Base-by-base conservation (phyloP, 1,139 yeast genomes). In the Torulaspora pretoriensis region DNA sequence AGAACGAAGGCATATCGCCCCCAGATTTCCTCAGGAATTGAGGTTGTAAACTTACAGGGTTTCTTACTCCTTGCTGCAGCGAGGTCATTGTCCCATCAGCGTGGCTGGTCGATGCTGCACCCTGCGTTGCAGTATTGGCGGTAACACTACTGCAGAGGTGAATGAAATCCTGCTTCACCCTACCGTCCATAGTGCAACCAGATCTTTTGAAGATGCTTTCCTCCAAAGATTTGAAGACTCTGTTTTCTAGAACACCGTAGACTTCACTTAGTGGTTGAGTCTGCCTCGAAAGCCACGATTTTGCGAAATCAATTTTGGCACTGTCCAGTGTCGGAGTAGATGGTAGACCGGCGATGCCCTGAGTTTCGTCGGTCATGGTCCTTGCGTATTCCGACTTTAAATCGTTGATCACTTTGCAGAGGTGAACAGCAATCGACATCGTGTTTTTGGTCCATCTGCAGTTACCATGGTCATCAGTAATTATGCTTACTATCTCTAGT, bases 401-500 rank as follows among this genome's bases (percentile, higher is more conserved):
- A 58, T 53, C 71, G 28, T 53, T 53, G 32, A 64, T 62, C 10
- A 59, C 64, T 49, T 78, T 78, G 41, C 83, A 79, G 42, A 86
- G 67, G 60, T 87, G 95, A 48, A 88, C 73, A 5, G 92, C 78
- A 51, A 88, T 77, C 24, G 84, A 73, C 51, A 80, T 76, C 29
- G 87, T 78, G 63, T 88, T 87, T 60, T 87, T 79, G 1, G 96
- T 87, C 96, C 96, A 88, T 68, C 88, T 85, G 51, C 86, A 80
- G 61, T 84, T 86, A 2, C 96, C 96, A 59, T 81, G 83, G 48
- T 83, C 86, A 67, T 87, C 95, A 40, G 89, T 80, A 17, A 87
- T 88, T 44, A 88, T 85, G 24, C 92, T 85, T 50, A 85, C 68
- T 35, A 88, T 77, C 57, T 86, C 94, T 31, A 64, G 70, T 58